Evolutionary conservation across 495 filamentous ascomycete species (phyloP).

Genomic region (Lepraria neglecta): DNA sequence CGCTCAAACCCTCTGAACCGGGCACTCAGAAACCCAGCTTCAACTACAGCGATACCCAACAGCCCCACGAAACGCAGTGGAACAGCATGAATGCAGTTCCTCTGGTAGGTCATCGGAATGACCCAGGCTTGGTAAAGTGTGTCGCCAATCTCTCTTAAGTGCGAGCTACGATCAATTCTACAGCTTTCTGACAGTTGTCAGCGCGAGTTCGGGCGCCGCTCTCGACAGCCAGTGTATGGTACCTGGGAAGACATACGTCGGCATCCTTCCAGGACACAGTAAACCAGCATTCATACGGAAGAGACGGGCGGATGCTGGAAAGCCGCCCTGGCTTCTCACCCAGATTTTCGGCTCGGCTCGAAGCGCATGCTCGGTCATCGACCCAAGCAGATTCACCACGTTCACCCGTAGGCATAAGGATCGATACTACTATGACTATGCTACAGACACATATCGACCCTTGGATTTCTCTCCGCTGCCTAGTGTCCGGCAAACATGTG

Average conservation of each 20-base stretch:
- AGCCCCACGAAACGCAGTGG: background rate
- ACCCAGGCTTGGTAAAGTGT: conserved; percentile 3
- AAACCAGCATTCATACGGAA: conserved; percentile 23
- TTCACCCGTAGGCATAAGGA: conserved; percentile 7
- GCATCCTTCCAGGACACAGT: conserved; percentile 23
- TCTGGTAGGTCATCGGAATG: background rate
- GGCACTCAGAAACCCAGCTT: background rate
- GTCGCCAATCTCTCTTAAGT: background rate
- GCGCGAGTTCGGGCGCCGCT: conserved; percentile 1
- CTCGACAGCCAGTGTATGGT: conserved; percentile 15
- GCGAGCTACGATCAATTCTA: background rate
- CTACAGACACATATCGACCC: conserved; percentile 14
- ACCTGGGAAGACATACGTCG: conserved; percentile 25
- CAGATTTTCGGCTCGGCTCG: conserved; percentile 8
- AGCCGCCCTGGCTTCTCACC: background rate
- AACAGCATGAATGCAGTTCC: background rate
- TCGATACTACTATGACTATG: conserved; percentile 10
- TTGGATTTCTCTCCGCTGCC: conserved; percentile 1
- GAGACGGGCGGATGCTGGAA: background rate
- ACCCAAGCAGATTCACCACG: background rate
- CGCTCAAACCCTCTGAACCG: background rate
- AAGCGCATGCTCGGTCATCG: conserved; percentile 5
- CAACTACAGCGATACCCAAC: background rate
- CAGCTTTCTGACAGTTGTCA: conserved; percentile 8
- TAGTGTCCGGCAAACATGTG: conserved; percentile 20